Evolutionary conservation across 2,329 filamentous ascomycete genomes (phyloP), one percentile per base, ranked within the genome.

Genomic region (Exophiala bonariae): DNA sequence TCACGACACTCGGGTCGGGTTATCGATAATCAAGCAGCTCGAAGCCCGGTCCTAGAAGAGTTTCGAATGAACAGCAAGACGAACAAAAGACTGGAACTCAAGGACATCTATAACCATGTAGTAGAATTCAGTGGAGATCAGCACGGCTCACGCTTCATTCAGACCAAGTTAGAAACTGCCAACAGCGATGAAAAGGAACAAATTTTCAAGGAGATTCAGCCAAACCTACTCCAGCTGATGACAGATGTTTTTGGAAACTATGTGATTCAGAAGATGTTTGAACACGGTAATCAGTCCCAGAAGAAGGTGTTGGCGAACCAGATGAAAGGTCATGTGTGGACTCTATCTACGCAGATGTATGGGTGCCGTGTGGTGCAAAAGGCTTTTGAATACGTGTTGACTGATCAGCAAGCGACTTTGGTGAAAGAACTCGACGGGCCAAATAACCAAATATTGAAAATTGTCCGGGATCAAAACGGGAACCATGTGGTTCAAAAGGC

Each of bases 221-320:
- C 83, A 1, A 93, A 99, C 57, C 83, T 86, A 1, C 69, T 95
- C 22, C 89, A 92, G 62, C 74, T 99, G 38, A 96, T 96, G 89
- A 92, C 86, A 36, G 93, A 97, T 65, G 86, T 97, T 0, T 99
- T 96, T 63, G 93, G 93, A 44, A 99, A 99, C 67, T 99, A 97
- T 63, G 93, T 99, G 28, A 91, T 97, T 31, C 93, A 99, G 63
- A 97, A 96, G 66, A 85, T 97, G 64, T 96, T 97, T 54, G 92
- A 97, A 65, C 89, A 97, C 65, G 92, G 93, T 31, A 95, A 89
- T 58, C 91, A 96, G 67, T 80, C 85, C 0, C 93, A 99, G 71
- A 99, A 99, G 74, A 90, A 86, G 67, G 78, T 87, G 2, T 70
- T 99, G 33, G 90, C 89, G 1, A 82, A 83, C 54, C 83, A 87